Percentiles rank a stretch among this genome's conserved stretches.
Conservation (phyloP, 768 basidiomycete genomes). For the Mrakia frigida region DNA sequence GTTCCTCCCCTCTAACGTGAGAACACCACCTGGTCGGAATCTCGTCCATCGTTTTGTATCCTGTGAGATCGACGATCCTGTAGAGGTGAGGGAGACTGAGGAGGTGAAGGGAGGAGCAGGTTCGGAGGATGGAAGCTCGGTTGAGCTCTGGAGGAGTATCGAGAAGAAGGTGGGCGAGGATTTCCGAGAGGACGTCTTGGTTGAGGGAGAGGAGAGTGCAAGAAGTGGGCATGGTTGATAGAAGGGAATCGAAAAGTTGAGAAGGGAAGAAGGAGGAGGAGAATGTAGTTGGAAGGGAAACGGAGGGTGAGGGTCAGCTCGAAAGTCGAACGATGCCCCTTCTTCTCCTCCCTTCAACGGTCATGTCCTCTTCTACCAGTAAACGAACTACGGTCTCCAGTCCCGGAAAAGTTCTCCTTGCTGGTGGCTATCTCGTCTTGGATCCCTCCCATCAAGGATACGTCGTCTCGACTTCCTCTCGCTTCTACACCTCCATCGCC, state of each 20-base stretch:
- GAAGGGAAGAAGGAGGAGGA: no score
- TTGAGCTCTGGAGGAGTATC: not conserved
- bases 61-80: no score
- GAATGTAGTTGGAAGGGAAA: not conserved
- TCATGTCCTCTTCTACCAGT: not conserved
- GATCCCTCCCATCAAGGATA: slow-evolving; percentile 78
- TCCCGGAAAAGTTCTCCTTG: slow-evolving; percentile 89
- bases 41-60: no score
- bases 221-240: not conserved
- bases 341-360: not conserved
- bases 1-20: no score
- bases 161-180: not conserved
- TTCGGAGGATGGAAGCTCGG: not conserved
- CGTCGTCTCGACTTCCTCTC: slow-evolving; percentile 84
- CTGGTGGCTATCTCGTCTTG: slow-evolving; percentile 95
- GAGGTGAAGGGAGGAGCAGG: not conserved
- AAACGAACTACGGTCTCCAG: slow-evolving; percentile 57
- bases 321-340: not conserved
- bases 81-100: no score
- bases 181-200: not conserved
- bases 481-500: slow-evolving; percentile 77
- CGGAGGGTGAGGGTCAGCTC: not conserved
- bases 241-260: not conserved
- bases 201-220: not conserved
- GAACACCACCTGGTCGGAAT: no score